These are phyloP conservation scores for Pulveroboletus sp. DNA, from an alignment of 768 basidiomycete genomes.

Conservation along the genomic window DNA sequence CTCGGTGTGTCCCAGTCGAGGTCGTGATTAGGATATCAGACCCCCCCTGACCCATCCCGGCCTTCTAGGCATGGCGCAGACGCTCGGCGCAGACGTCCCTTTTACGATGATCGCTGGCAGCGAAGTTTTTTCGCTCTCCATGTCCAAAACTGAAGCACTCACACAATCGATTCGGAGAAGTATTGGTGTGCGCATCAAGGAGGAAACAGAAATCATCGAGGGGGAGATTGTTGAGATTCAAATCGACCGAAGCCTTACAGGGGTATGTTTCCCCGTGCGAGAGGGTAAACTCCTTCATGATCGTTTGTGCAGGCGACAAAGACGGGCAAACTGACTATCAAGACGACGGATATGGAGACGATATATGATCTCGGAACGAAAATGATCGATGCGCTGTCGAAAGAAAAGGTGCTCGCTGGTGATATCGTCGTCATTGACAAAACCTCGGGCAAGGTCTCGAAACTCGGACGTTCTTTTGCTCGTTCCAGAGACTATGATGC, in stretches of 20 bases:
- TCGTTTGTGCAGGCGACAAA: slow-evolving; percentile 72
- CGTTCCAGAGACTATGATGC: slow-evolving; percentile 97
- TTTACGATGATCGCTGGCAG: slow-evolving; percentile 98
- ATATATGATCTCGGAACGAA: slow-evolving; percentile 97
- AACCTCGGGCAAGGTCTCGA: slow-evolving; percentile 92
- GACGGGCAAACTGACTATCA: slow-evolving; percentile 95
- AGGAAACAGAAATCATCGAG: slow-evolving; percentile 95
- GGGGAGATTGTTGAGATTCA: slow-evolving; percentile 99
- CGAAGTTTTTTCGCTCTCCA: slow-evolving; percentile 96
- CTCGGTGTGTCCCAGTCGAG: slow-evolving; percentile 54
- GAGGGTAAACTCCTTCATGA: background rate
- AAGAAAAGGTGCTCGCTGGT: slow-evolving; percentile 93
- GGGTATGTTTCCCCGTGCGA: slow-evolving; percentile 46
- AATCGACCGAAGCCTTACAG: slow-evolving; percentile 94
- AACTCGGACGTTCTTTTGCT: slow-evolving; percentile 95
- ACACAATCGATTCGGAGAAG: slow-evolving; percentile 95
- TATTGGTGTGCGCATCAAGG: slow-evolving; percentile 96
- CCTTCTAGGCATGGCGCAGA: slow-evolving; percentile 86
- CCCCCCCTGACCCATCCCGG: background rate
- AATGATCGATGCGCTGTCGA: slow-evolving; percentile 97
- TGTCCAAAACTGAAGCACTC: slow-evolving; percentile 97
- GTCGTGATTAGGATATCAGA: too few species aligned
- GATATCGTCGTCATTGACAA: slow-evolving; percentile 98
- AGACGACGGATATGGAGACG: slow-evolving; percentile 99
- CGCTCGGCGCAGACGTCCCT: slow-evolving; percentile 88